phyloP scores from a whole-genome alignment of 345 rosid species.

The Corchorus olitorius region DNA sequence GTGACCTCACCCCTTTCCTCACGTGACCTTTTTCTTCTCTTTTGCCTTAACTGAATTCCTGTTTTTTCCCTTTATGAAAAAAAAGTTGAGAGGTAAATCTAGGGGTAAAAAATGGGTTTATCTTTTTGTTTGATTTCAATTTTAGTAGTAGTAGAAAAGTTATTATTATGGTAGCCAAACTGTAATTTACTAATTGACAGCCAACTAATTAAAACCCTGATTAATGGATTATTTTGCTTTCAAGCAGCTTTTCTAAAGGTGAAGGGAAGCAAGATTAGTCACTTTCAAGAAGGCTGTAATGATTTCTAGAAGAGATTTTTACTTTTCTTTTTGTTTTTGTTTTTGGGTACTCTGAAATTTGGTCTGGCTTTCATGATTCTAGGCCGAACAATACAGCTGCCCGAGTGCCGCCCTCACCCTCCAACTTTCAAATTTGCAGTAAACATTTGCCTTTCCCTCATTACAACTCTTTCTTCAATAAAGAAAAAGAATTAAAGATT shows the following conservation, averaged over 20 bases:
- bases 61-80: neutral
- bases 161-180: neutral
- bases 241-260: slow-evolving; percentile 30
- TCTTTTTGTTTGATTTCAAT: slow-evolving; percentile 4
- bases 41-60: slow-evolving; percentile 7
- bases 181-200: neutral
- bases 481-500: neutral
- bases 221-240: neutral
- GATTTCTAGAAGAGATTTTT: slow-evolving; percentile 24
- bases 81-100: neutral
- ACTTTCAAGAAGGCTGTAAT: slow-evolving; percentile 30
- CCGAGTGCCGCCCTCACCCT: neutral
- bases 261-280: slow-evolving; percentile 35
- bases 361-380: slow-evolving; percentile 17
- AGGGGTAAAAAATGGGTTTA: neutral
- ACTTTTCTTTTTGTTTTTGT: neutral
- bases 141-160: too few relatives aligned
- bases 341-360: neutral
- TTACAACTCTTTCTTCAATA: neutral
- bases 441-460: neutral
- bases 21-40: slow-evolving; percentile 39
- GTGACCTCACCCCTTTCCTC: slow-evolving; percentile 46
- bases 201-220: neutral
- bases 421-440: neutral
- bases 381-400: neutral